Percentiles rank a stretch among this genome's conserved stretches.
These are phyloP conservation scores for Crepidotus variabilis DNA, from an alignment of 768 basidiomycete species.

Conservation along the genomic window DNA sequence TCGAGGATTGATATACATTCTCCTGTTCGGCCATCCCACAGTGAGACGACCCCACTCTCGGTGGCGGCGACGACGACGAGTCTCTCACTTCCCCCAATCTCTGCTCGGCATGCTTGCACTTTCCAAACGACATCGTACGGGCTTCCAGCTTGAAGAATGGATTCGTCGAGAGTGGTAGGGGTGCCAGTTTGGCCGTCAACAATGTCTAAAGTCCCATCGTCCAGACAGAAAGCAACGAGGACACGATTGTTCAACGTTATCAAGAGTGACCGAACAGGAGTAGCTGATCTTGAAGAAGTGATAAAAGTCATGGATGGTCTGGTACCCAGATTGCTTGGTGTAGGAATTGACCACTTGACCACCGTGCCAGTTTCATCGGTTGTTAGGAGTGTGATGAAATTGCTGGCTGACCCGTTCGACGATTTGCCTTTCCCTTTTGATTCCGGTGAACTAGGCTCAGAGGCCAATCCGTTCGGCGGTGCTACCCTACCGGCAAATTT, in stretches of 20 bases:
- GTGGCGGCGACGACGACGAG: constrained; percentile 61
- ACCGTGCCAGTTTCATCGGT: constrained; percentile 60
- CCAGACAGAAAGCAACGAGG: constrained; percentile 55
- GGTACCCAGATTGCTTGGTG: constrained; percentile 8
- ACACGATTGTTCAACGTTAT: constrained; percentile 43
- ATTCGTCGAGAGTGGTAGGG: constrained; percentile 38
- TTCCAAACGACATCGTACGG: constrained; percentile 48
- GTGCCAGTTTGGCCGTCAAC: constrained; percentile 41
- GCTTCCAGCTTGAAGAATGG: constrained; percentile 56
- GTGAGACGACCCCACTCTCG: constrained; percentile 61
- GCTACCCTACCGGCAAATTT: constrained; percentile 7
- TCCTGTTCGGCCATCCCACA: constrained; percentile 71
- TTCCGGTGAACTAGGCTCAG: constrained; percentile 29
- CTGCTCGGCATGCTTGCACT: constrained; percentile 49
- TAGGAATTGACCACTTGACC: constrained; percentile 48
- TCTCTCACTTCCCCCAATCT: constrained; percentile 45
- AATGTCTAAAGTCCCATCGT: constrained; percentile 67
- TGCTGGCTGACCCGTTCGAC: too few species aligned
- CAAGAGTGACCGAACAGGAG: constrained; percentile 46
- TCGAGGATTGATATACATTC: constrained; percentile 57
- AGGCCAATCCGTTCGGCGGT: constrained; percentile 16
- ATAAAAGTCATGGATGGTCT: constrained; percentile 32
- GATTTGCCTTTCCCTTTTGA: constrained; percentile 11
- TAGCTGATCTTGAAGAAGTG: constrained; percentile 36
- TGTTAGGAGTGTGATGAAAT: constrained; percentile 38